A percentile compares a stretch with the other conserved stretches of the same genome.
Conservation (phyloP, 805 yeast genomes). For the Wickerhamomyces chaumierensis region DNA sequence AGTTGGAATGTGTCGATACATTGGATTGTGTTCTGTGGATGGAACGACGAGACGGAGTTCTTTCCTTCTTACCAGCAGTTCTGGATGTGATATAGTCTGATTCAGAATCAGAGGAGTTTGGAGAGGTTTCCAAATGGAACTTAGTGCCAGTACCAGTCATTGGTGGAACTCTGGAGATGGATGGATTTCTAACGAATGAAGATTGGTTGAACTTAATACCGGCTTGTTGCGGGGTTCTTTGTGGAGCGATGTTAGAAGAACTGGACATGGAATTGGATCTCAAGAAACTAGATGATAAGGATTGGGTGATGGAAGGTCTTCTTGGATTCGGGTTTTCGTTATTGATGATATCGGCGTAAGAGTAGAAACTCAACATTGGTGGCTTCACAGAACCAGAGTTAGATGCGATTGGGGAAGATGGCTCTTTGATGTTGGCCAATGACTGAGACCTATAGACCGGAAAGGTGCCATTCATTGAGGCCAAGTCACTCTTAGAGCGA, state of each 20-base stretch:
- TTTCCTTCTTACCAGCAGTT: constrained; percentile 2
- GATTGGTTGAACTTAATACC: constrained; percentile 20
- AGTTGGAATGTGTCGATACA: background rate
- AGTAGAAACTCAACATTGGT: constrained; percentile 38
- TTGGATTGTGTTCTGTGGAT: constrained; percentile 1
- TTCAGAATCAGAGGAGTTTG: constrained; percentile 20
- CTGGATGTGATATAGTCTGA: constrained; percentile 10
- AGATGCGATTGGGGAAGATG: constrained; percentile 6
- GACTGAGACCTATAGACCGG: constrained; percentile 14
- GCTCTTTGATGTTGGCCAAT: constrained; percentile 14
- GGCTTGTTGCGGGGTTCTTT: constrained; percentile 10
- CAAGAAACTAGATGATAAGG: constrained; percentile 24
- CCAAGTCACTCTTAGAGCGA: constrained; percentile 13
- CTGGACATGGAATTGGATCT: constrained; percentile 9
- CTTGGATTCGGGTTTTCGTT: constrained; percentile 50
- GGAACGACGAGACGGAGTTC: constrained; percentile 8
- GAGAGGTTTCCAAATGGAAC: constrained; percentile 14
- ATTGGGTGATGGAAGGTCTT: constrained; percentile 45
- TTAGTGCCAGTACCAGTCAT: background rate
- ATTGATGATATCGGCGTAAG: constrained; percentile 70
- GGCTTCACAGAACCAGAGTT: constrained; percentile 7
- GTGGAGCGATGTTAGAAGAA: constrained; percentile 14
- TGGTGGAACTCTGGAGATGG: constrained; percentile 6
- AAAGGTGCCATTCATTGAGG: constrained; percentile 10
- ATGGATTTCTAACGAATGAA: constrained; percentile 18